These are phyloP conservation scores for Penicillium sp. DNA, from an alignment of 2,329 filamentous ascomycete species.

Conservation along the genomic window DNA sequence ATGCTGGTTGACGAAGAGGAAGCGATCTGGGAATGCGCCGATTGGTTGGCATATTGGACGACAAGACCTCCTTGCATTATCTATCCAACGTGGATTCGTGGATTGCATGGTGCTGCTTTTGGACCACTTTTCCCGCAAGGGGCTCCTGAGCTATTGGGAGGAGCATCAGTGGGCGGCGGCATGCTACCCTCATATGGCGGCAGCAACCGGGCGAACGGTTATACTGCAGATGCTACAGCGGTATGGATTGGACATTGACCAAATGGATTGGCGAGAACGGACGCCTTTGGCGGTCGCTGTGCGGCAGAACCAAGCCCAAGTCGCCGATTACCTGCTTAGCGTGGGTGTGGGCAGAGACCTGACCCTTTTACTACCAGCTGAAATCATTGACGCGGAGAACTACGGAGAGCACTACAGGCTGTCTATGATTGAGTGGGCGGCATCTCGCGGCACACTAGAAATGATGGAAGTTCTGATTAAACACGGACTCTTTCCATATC, in stretches of 20 bases:
- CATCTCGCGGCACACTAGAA: not conserved
- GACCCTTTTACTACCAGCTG: not conserved
- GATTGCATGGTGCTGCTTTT: not conserved
- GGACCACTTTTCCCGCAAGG: not conserved
- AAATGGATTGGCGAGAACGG: not conserved
- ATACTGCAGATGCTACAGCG: not conserved
- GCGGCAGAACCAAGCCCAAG: not conserved
- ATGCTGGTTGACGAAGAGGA: not conserved
- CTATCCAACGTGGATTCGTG: not conserved
- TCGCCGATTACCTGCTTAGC: not conserved
- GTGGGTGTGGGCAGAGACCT: not conserved
- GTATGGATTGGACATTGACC: not conserved
- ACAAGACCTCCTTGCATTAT: not conserved
- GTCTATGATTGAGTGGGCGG: not conserved
- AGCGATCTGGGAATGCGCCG: not conserved
- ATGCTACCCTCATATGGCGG: not conserved
- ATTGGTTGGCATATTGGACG: not conserved
- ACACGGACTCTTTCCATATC: not conserved
- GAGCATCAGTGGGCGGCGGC: not conserved
- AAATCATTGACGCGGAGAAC: not conserved
- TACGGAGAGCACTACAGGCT: not conserved
- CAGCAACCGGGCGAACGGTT: not conserved
- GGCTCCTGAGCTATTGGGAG: not conserved
- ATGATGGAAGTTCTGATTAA: not conserved
- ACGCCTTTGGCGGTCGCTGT: not conserved